A percentile compares a stretch with the other conserved stretches of the same genome.
Conservation (phyloP, 2,329 filamentous ascomycete genomes). For the Westerdykella aurantiaca region DNA sequence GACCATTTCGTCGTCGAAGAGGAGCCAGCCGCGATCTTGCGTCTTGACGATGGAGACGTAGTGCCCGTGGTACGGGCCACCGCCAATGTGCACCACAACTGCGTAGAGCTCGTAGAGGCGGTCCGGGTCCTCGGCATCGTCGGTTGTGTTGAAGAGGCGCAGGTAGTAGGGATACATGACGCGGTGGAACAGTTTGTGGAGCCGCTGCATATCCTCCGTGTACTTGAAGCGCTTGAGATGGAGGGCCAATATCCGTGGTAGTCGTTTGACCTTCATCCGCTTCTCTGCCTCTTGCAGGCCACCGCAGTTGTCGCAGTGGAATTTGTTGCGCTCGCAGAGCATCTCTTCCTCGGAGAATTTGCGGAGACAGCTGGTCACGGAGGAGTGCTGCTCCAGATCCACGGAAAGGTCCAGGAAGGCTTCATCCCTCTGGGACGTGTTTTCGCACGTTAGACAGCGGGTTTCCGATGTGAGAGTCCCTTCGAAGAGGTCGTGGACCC, state of each 20-base stretch:
- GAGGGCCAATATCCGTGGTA: slow-evolving; percentile 85
- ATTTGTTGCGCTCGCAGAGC: slow-evolving; percentile 95
- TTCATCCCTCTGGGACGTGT: slow-evolving; percentile 89
- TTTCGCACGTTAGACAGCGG: slow-evolving; percentile 92
- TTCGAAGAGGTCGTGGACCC: slow-evolving; percentile 97
- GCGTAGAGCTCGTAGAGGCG: slow-evolving; percentile 94
- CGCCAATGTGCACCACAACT: slow-evolving; percentile 94
- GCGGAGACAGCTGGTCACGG: slow-evolving; percentile 87
- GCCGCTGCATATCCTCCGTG: slow-evolving; percentile 84
- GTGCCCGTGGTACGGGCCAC: slow-evolving; percentile 93
- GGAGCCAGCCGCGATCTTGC: slow-evolving; percentile 86
- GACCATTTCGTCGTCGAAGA: slow-evolving; percentile 98
- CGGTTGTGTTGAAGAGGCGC: slow-evolving; percentile 94
- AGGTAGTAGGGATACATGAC: slow-evolving; percentile 97
- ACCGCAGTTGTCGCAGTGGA: slow-evolving; percentile 95
- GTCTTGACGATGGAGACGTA: slow-evolving; percentile 98
- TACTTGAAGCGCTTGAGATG: slow-evolving; percentile 98
- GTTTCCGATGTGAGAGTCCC: slow-evolving; percentile 93
- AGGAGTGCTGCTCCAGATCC: slow-evolving; percentile 90
- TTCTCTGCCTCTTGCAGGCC: slow-evolving; percentile 97
- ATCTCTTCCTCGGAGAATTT: slow-evolving; percentile 98
- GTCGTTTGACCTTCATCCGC: slow-evolving; percentile 95
- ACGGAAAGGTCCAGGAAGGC: slow-evolving; percentile 94
- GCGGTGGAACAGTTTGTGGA: slow-evolving; percentile 94
- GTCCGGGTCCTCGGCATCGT: slow-evolving; percentile 89